These are phyloP conservation scores for Hemisphaericaspora xylofermentans DNA, from an alignment of 1,139 yeast genomes.

Conservation along the genomic window DNA sequence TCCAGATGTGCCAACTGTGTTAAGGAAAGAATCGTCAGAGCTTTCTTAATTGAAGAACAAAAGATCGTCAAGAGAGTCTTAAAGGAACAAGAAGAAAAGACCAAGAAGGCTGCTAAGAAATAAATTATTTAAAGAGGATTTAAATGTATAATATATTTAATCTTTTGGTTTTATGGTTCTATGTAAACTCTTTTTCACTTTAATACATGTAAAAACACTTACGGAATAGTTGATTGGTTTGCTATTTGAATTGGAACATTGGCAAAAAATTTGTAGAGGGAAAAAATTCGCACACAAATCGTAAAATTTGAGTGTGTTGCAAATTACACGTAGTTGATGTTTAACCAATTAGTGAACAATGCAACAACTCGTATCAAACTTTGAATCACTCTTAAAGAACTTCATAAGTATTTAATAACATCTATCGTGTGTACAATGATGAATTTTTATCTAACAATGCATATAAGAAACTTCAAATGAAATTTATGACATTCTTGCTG, in stretches of 20 bases:
- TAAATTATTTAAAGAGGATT: constrained; percentile 22
- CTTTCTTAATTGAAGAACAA: constrained; percentile 99
- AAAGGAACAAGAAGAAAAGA: constrained; percentile 90
- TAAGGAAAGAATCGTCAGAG: constrained; percentile 98
- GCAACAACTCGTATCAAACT: constrained; percentile 11
- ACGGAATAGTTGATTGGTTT: not conserved
- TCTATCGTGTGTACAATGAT: not conserved
- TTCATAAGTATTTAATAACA: constrained; percentile 10
- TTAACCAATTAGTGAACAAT: constrained; percentile 5
- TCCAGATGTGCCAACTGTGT: constrained; percentile 98
- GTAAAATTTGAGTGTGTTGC: constrained; percentile 7
- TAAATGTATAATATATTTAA: constrained; percentile 15
- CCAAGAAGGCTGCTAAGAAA: constrained; percentile 57
- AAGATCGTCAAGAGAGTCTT: constrained; percentile 98
- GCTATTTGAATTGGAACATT: no score
- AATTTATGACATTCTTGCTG: constrained; percentile 7
- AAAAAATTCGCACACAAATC: no score
- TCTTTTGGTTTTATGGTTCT: constrained; percentile 7
- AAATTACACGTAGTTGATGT: not conserved
- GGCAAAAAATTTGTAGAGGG: not conserved
- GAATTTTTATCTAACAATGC: not conserved
- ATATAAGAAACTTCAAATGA: constrained; percentile 11
- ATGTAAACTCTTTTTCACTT: constrained; percentile 6
- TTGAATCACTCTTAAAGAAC: constrained; percentile 8
- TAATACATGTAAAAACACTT: constrained; percentile 3